phyloP scores from a whole-genome alignment of 805 yeast species.

The Suhomyces tanzawaensis region DNA sequence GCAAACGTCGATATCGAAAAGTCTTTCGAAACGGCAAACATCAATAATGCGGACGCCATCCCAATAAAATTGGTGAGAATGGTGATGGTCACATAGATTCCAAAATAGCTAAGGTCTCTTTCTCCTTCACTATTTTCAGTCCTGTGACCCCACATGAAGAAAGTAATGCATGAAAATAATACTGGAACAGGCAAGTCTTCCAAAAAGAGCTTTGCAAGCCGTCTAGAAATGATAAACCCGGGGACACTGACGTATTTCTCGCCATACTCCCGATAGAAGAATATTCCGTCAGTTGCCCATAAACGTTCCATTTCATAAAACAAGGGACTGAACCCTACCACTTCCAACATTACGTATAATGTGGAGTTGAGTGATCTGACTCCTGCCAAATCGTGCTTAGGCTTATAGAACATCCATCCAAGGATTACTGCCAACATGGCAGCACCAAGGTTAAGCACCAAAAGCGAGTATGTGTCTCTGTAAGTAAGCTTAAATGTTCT shows the following conservation, averaged over 20 bases:
- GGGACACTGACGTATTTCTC: constrained; percentile 65
- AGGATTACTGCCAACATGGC: constrained; percentile 54
- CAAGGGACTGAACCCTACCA: constrained; percentile 40
- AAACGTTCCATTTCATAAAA: constrained; percentile 39
- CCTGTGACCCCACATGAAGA: constrained; percentile 75
- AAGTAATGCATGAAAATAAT: constrained; percentile 58
- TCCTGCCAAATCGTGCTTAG: constrained; percentile 59
- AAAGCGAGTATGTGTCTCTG: constrained; percentile 32
- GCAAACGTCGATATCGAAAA: constrained; percentile 19
- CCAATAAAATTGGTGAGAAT: constrained; percentile 17
- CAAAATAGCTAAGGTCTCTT: constrained; percentile 17
- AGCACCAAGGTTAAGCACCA: constrained; percentile 40
- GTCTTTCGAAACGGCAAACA: constrained; percentile 20
- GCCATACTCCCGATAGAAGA: constrained; percentile 56
- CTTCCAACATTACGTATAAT: constrained; percentile 38
- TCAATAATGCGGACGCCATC: constrained; percentile 20
- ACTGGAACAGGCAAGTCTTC: constrained; percentile 70
- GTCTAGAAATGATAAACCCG: constrained; percentile 66
- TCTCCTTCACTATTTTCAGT: constrained; percentile 13
- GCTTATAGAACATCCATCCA: constrained; percentile 77
- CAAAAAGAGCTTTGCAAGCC: constrained; percentile 59
- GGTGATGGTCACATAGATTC: constrained; percentile 19
- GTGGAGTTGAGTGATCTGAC: constrained; percentile 52
- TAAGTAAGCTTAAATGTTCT: constrained; percentile 32
- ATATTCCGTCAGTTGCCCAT: constrained; percentile 37